A percentile compares a stretch with the other conserved stretches of the same genome.
Conservation (phyloP, 176 grass and related monocot genomes). For the Avena insularis region DNA sequence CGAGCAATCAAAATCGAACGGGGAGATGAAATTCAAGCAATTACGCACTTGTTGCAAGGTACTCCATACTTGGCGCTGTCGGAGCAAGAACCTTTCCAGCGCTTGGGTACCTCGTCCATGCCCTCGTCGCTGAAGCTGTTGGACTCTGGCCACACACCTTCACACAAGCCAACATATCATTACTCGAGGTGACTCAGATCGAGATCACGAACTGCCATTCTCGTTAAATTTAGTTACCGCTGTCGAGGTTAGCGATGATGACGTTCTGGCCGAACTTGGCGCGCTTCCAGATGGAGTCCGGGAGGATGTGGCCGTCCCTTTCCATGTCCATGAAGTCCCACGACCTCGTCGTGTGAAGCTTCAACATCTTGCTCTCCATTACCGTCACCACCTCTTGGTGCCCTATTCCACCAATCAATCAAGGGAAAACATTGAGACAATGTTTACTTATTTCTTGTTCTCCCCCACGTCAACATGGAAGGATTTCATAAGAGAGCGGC, state of each 20-base stretch:
- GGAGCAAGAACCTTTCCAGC: constrained; percentile 74
- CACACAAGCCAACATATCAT: neutral
- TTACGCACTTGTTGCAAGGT: constrained; percentile 69
- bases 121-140: constrained; percentile 66
- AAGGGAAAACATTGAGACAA: neutral
- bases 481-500: neutral
- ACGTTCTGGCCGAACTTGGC: constrained; percentile 57
- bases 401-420: constrained; percentile 28
- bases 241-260: constrained; percentile 77
- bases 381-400: constrained; percentile 72
- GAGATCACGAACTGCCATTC: neutral
- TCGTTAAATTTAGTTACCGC: constrained; percentile 45
- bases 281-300: constrained; percentile 56
- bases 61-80: constrained; percentile 50
- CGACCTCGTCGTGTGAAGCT: constrained; percentile 78
- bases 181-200: neutral
- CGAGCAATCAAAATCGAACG: neutral
- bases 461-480: neutral
- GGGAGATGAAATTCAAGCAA: neutral
- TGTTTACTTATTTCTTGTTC: neutral
- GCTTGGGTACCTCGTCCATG: constrained; percentile 55
- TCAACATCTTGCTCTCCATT: constrained; percentile 53
- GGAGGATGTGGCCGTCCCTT: constrained; percentile 37
- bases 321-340: constrained; percentile 74
- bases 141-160: constrained; percentile 90